Evolutionary conservation across 768 basidiomycete genomes (phyloP).

Genomic region (Hemileccinum impolitum): DNA sequence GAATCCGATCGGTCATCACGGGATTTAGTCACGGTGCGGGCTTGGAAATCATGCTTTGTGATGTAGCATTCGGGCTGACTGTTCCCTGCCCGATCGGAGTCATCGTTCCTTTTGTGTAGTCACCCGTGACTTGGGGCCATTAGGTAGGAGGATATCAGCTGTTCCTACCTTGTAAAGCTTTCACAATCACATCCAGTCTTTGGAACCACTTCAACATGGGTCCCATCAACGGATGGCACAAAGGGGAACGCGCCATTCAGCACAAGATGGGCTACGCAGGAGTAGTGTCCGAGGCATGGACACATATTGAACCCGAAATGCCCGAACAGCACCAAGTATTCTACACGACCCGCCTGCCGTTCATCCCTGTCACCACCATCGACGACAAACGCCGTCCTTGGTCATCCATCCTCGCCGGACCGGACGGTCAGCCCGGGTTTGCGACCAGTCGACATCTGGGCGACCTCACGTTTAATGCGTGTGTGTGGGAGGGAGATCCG

Average conservation of each 20-base stretch:
- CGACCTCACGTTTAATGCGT: constrained; percentile 37
- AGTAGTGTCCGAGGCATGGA: constrained; percentile 37
- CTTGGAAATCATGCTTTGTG: too few species aligned
- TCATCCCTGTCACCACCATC: constrained; percentile 55
- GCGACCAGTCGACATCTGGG: constrained; percentile 34
- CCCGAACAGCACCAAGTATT: constrained; percentile 49
- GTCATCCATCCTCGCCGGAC: constrained; percentile 51
- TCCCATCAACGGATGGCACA: constrained; percentile 36
- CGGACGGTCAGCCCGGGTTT: constrained; percentile 46
- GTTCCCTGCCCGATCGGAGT: too few species aligned
- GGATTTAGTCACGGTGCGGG: too few species aligned
- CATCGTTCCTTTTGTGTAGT: too few species aligned
- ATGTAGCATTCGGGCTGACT: too few species aligned
- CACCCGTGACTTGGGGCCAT: too few species aligned
- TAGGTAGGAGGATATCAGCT: too few species aligned
- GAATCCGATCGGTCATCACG: too few species aligned
- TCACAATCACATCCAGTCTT: too few species aligned
- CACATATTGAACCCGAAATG: constrained; percentile 43
- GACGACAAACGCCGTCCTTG: constrained; percentile 53
- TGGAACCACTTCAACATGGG: constrained; percentile 13
- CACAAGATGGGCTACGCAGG: constrained; percentile 41
- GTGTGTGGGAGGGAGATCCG: constrained; percentile 57
- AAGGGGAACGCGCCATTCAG: constrained; percentile 51
- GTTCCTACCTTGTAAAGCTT: too few species aligned
- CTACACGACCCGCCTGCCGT: constrained; percentile 46